Base-by-base conservation (phyloP, 1,284 basidiomycete species). In the Xanthoconium separans region DNA sequence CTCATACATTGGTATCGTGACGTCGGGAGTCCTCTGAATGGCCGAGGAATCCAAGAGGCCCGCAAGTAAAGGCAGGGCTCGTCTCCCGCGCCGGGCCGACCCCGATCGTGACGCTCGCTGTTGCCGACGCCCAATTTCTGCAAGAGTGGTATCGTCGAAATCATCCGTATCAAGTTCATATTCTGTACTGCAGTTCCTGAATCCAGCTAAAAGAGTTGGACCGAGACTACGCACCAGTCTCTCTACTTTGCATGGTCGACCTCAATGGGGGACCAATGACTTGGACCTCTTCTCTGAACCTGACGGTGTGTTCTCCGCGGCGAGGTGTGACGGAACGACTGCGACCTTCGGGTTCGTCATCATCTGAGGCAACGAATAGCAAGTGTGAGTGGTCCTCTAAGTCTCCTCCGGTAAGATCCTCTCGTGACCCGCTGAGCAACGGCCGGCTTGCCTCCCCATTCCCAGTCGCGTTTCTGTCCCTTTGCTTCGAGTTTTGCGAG, bases 101-200 rank as follows among this genome's bases (percentile, higher is more conserved):
- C 75, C 64, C 18, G 72, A 64, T 16, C 66, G 67, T 7, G 70
- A 63, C 27, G 61, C 70, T 33, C 61, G 64, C 33, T 67, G 69
- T 27, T 69, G 69, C 33, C 67, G 70, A 13, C 65, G 58, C 33
- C 65, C 69, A 15, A 78, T 69, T 49, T 76, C 76, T 4, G 66
- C 66, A 24, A 78, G 61, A 40, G 78, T 68, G 6, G 77, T 75
- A 27, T 86, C 85, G 54, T 91, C 88, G 16, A 91, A 70, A 40
- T 89, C 87, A 65, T 91, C 89, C 1, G 82, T 75, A 63, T 91
- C 90, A 33, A 89, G 79, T 18, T 92, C 89, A 68, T 78, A 92
- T 66, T 89, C 89, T 92, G 59, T 5, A 49, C 44, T 24, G 45
- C 34, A 46, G 54, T 20, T 61, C 27, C 44, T 53, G 55, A 56